These are phyloP conservation scores for Podospora tetraspora DNA, from an alignment of 495 filamentous ascomycete species.

Conservation along the genomic window DNA sequence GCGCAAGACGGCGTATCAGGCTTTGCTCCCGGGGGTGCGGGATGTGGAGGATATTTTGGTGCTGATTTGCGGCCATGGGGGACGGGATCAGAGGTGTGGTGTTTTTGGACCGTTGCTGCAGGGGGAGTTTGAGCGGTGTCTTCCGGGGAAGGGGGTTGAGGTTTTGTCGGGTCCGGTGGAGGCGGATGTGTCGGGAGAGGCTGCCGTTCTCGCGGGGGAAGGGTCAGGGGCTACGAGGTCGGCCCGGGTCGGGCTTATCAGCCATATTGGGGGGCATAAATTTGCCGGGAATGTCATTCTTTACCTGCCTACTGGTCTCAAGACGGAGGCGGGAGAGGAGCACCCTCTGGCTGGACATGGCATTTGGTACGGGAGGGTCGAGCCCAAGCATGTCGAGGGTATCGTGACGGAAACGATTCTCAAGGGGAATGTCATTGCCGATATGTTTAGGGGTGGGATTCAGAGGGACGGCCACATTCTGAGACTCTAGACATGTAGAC, in stretches of 20 bases:
- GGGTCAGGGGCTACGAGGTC: slow-evolving; percentile 26
- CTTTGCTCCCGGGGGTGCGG: slow-evolving; percentile 41
- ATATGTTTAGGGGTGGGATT: slow-evolving; percentile 68
- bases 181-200: slow-evolving; percentile 22
- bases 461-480: slow-evolving; percentile 38
- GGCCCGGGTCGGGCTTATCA: slow-evolving; percentile 67
- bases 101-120: slow-evolving; percentile 67
- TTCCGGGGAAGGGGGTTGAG: slow-evolving; percentile 32
- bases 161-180: slow-evolving; percentile 36
- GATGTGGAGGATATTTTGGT: slow-evolving; percentile 65
- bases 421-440: slow-evolving; percentile 64
- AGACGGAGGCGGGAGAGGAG: slow-evolving; percentile 29
- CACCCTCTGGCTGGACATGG: slow-evolving; percentile 71
- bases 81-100: slow-evolving; percentile 75
- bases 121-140: slow-evolving; percentile 55
- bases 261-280: slow-evolving; percentile 89
- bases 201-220: background rate
- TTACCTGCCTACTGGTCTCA: slow-evolving; percentile 64
- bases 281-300: slow-evolving; percentile 92
- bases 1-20: slow-evolving; percentile 39
- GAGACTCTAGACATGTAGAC: slow-evolving; percentile 31
- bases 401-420: slow-evolving; percentile 76
- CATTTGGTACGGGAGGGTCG: slow-evolving; percentile 90
- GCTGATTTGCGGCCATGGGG: slow-evolving; percentile 79
- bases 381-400: slow-evolving; percentile 80